Conservation (phyloP, 2,329 filamentous ascomycete species). For the Sclerotinia trifoliorum region DNA sequence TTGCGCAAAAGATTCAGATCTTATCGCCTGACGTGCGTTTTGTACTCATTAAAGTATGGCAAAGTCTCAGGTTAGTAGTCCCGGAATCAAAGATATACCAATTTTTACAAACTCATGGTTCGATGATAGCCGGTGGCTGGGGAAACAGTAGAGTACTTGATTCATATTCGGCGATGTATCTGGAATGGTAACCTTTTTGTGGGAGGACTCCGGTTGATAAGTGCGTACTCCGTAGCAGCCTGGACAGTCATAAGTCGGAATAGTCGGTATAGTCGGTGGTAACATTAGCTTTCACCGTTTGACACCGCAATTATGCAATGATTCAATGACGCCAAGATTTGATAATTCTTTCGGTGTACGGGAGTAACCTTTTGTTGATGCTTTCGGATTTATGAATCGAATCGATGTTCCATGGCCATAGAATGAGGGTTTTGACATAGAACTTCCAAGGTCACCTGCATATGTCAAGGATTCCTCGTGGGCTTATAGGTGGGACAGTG, state of each 20-base stretch:
- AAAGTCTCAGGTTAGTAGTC: slow-evolving; percentile 4
- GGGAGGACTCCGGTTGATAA: neutral
- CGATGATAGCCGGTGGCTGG: slow-evolving; percentile 5
- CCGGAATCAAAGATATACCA: neutral
- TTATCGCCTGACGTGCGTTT: neutral
- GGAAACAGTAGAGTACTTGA: neutral
- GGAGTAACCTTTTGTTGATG: no score
- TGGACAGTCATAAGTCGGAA: neutral
- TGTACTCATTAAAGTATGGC: neutral
- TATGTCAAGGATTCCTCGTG: neutral
- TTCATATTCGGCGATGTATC: neutral
- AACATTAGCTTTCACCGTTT: neutral
- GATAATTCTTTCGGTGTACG: neutral
- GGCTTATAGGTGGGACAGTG: neutral
- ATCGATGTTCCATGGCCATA: no score
- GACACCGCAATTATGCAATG: slow-evolving; percentile 13
- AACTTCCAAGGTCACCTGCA: neutral
- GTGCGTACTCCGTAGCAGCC: no score
- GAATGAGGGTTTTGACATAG: neutral
- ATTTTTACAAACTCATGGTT: neutral
- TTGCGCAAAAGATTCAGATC: slow-evolving; percentile 4
- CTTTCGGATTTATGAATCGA: no score
- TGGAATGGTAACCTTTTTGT: neutral
- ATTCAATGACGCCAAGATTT: neutral
- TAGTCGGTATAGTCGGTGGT: neutral